Percentiles rank a stretch among this genome's conserved stretches.
Evolutionary conservation across 108 stramenopile genomes (phyloP).

Genomic region (Cyclostephanos tholiformis): DNA sequence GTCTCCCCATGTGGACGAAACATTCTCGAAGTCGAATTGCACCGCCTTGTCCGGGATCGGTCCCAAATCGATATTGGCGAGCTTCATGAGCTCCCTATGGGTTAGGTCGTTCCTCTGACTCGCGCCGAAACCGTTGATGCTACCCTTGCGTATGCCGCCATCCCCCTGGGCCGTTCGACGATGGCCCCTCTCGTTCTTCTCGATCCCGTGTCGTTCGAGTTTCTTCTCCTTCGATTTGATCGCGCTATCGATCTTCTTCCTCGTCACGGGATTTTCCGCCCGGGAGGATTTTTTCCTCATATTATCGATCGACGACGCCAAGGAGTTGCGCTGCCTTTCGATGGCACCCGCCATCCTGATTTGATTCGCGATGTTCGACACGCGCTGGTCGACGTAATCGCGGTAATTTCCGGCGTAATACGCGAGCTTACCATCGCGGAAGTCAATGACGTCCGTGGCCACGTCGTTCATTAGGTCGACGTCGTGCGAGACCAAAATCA

Average conservation of each 20-base stretch:
- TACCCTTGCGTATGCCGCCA: slow-evolving; percentile 56
- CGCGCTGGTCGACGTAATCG: slow-evolving; percentile 63
- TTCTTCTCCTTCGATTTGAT: slow-evolving; percentile 67
- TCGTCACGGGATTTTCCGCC: slow-evolving; percentile 44
- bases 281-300: slow-evolving; percentile 62
- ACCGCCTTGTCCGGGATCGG: slow-evolving; percentile 80
- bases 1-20: slow-evolving; percentile 60
- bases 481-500: slow-evolving; percentile 95
- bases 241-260: slow-evolving; percentile 55
- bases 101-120: slow-evolving; percentile 47
- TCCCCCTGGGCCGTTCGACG: slow-evolving; percentile 60
- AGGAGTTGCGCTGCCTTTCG: slow-evolving; percentile 63
- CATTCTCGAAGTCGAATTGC: slow-evolving; percentile 68
- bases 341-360: slow-evolving; percentile 54
- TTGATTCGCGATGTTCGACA: slow-evolving; percentile 60
- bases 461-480: slow-evolving; percentile 91
- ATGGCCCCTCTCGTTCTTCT: slow-evolving; percentile 66
- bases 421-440: slow-evolving; percentile 66
- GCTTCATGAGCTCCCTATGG: slow-evolving; percentile 58
- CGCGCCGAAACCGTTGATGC: slow-evolving; percentile 62
- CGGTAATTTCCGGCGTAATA: slow-evolving; percentile 94
- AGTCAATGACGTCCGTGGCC: slow-evolving; percentile 88
- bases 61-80: slow-evolving; percentile 35
- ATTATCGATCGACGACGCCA: slow-evolving; percentile 68
- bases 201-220: slow-evolving; percentile 70